phyloP scores from a whole-genome alignment of 306 rosid genomes.

The Trichosanthes truncata region DNA sequence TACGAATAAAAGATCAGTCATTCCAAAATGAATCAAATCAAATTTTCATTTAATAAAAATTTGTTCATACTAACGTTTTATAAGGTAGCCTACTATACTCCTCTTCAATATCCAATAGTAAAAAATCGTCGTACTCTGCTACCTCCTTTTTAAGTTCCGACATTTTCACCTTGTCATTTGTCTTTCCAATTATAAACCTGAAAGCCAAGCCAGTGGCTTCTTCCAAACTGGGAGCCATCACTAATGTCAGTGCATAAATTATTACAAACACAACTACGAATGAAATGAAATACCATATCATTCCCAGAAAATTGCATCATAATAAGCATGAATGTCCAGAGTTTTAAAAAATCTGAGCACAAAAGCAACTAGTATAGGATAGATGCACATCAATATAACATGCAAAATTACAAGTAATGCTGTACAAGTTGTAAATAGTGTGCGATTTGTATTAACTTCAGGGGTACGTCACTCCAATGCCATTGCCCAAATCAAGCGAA shows the following conservation, averaged over 20 bases:
- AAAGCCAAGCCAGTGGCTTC: slow-evolving; percentile 94
- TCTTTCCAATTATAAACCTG: slow-evolving; percentile 83
- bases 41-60: neutral
- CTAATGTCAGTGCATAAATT: slow-evolving; percentile 15
- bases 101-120: slow-evolving; percentile 88
- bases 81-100: slow-evolving; percentile 99
- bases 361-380: neutral
- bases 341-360: neutral
- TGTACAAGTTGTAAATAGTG: neutral
- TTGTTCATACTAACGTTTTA: slow-evolving; percentile 77
- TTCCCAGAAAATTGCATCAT: slow-evolving; percentile 1
- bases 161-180: slow-evolving; percentile 60
- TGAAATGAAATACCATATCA: neutral
- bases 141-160: slow-evolving; percentile 56
- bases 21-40: slow-evolving; percentile 14
- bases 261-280: slow-evolving; percentile 1
- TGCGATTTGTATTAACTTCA: neutral
- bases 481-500: neutral
- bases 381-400: neutral
- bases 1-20: neutral
- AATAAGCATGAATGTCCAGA: neutral
- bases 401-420: neutral
- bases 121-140: slow-evolving; percentile 68
- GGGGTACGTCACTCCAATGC: neutral
- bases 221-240: slow-evolving; percentile 64